Conservation (phyloP, 106 monocot species). For the Dendrobium chrysotoxum region DNA sequence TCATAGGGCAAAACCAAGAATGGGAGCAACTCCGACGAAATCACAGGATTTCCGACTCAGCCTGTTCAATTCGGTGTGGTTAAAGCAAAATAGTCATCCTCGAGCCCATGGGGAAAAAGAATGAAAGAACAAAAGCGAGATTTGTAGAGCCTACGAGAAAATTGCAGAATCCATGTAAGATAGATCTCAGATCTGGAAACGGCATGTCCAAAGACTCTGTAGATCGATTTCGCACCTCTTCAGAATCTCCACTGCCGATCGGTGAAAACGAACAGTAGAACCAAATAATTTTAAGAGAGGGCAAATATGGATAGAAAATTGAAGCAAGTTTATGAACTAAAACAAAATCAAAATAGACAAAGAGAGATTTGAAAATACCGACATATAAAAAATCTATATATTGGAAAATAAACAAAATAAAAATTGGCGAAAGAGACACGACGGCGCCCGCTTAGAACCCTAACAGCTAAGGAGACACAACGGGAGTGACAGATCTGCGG, state of each 20-base stretch:
- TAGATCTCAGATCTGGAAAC: not conserved
- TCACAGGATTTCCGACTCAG: not conserved
- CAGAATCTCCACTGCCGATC: not conserved
- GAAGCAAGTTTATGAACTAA: not conserved
- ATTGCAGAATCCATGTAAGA: not conserved
- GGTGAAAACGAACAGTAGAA: not conserved
- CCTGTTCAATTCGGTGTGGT: not conserved
- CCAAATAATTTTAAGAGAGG: not conserved
- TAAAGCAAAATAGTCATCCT: not conserved
- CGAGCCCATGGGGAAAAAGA: not conserved
- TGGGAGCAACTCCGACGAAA: not conserved
- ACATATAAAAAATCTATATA: not conserved
- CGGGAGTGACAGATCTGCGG: too few relatives aligned
- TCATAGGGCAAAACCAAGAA: not conserved
- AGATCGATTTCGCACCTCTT: not conserved
- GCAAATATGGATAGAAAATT: not conserved
- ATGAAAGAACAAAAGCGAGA: not conserved
- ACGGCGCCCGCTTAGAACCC: not conserved
- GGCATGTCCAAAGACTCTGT: not conserved
- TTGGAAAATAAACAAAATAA: not conserved
- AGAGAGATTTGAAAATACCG: not conserved
- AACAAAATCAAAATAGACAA: not conserved
- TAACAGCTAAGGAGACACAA: not conserved
- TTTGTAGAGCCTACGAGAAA: constrained; percentile 1
- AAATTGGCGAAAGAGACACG: not conserved